Evolutionary conservation across 2,329 filamentous ascomycete genomes (phyloP), one percentile per base, ranked within the genome.

Genomic region (Clarireedia homoeocarpa): DNA sequence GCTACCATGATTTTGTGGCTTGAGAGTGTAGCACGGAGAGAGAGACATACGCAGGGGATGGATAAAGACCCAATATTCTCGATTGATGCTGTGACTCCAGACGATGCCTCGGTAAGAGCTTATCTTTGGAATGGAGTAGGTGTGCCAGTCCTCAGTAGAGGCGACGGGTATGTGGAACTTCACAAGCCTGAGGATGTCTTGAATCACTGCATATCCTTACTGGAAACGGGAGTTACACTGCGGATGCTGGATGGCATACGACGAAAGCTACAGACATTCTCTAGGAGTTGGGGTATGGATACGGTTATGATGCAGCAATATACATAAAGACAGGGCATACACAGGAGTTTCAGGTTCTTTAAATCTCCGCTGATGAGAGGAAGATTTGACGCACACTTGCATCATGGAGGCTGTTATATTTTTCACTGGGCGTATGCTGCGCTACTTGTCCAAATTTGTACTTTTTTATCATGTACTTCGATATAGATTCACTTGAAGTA

Each of bases 1-100:
- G 84, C 78, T 2, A 77, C 77, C 4, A 71, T 86, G 55, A 77
- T 84, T 42, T 72, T 85, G 2, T 86, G 83, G 83, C 75, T 78
- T 2, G 81, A 86, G 62, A 80, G 81, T 62, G 69, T 85, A 55
- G 74, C 73, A 5, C 75, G 76, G 56, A 73, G 78, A 57, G 77
- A 82, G 57, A 65, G 61, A 26, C 68, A 53, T 24, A 56, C 58
- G 44, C 65, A 55, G 30, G 57, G 50, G 65, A 61, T 69, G 67
- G 61, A 64, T 58, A 62, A 67, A 71, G 63, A 62, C 4, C 49
- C 55, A 71, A 72, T 66, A 65, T 78, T 81, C 56, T 72, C 76
- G 2, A 73, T 81, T 45, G 78, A 82, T 62, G 71, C 71, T 12
- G 66, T 81, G 30, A 70, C 73, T 17, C 70, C 75, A 2, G 77